Conservation (phyloP, 75 land plant species). For the Selaginella moellendorffii region DNA sequence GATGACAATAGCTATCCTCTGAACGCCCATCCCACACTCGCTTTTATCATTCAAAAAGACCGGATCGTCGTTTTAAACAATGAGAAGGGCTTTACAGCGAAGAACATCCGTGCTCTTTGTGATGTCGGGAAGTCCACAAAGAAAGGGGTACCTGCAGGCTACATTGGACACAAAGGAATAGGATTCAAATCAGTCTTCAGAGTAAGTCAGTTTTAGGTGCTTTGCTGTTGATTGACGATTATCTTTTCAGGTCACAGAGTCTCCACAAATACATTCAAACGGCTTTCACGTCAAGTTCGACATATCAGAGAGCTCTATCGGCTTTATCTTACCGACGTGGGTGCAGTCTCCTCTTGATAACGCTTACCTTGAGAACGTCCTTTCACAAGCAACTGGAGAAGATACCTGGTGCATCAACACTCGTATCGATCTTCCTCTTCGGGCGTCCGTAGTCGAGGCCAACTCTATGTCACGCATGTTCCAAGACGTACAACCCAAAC, state of each 20-base stretch:
- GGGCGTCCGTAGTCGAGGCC: slow-evolving; percentile 28
- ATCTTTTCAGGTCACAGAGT: slow-evolving; percentile 56
- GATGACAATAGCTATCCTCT: slow-evolving; percentile 72
- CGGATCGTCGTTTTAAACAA: slow-evolving; percentile 74
- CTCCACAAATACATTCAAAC: slow-evolving; percentile 94
- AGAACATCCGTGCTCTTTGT: slow-evolving; percentile 87
- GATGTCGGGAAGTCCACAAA: slow-evolving; percentile 96
- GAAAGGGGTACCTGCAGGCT: slow-evolving; percentile 56
- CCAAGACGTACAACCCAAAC: slow-evolving; percentile 78
- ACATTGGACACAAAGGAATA: slow-evolving; percentile 92
- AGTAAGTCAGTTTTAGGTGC: slow-evolving; percentile 26
- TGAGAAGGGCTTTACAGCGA: slow-evolving; percentile 66
- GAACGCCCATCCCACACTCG: slow-evolving; percentile 48
- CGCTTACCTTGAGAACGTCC: slow-evolving; percentile 13
- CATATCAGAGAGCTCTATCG: slow-evolving; percentile 71
- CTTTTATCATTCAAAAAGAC: slow-evolving; percentile 46
- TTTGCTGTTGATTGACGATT: background rate
- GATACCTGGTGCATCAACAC: slow-evolving; percentile 45
- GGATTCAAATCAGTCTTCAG: slow-evolving; percentile 97
- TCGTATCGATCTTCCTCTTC: slow-evolving; percentile 79
- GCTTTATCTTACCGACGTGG: slow-evolving; percentile 78
- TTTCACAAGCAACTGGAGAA: slow-evolving; percentile 10
- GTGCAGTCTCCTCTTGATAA: slow-evolving; percentile 32
- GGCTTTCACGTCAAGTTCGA: slow-evolving; percentile 97
- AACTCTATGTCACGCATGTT: slow-evolving; percentile 43